phyloP scores from a whole-genome alignment of 129 eudicot genomes.

The Mikania micrantha region DNA sequence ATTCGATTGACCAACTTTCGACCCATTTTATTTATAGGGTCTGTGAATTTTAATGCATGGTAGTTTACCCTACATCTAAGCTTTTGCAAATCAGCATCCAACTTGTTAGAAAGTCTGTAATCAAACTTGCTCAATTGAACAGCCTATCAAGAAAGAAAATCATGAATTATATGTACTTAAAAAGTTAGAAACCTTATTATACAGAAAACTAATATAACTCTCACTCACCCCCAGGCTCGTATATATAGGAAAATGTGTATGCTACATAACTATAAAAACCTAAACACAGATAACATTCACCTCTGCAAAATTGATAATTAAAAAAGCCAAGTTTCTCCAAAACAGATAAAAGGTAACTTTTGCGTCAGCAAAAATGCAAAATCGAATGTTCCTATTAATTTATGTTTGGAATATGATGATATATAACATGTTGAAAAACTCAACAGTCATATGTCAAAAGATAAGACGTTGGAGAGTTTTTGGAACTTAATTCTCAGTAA shows the following conservation, averaged over 20 bases:
- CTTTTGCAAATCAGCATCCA: too few species aligned
- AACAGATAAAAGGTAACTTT: neutral
- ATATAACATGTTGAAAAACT: neutral
- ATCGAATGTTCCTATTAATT: neutral
- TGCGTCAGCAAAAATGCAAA: neutral
- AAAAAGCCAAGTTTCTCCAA: neutral
- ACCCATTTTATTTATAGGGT: too few species aligned
- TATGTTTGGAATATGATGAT: neutral
- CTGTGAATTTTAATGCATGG: too few species aligned
- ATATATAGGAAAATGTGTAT: neutral
- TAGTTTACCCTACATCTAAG: conserved; percentile 46
- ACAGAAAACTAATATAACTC: neutral
- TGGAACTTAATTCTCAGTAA: neutral
- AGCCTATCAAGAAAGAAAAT: too few species aligned
- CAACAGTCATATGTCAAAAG: neutral
- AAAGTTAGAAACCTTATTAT: too few species aligned
- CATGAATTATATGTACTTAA: too few species aligned
- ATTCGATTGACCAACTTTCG: conserved; percentile 32
- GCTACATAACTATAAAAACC: neutral
- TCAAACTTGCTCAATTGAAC: too few species aligned
- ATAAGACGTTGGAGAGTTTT: neutral
- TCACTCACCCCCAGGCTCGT: neutral
- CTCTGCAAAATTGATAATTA: neutral
- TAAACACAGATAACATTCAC: neutral
- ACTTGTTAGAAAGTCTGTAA: too few species aligned